Evolutionary conservation across 495 filamentous ascomycete species (phyloP).

Genomic region (Penicillium salamii): DNA sequence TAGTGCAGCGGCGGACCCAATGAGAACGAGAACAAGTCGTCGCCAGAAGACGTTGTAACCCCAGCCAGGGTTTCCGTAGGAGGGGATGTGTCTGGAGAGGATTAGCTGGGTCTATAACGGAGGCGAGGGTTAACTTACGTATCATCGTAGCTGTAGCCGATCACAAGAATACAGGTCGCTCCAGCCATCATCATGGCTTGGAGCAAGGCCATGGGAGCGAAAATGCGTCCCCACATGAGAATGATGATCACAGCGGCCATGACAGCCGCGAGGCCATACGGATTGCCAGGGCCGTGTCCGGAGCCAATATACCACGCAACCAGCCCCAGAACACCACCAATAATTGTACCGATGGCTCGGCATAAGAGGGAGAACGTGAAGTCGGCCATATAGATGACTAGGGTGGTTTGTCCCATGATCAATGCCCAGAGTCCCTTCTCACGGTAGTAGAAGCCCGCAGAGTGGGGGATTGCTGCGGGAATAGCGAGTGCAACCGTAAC

Average conservation of each 20-base stretch:
- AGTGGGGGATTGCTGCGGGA: constrained; percentile 34
- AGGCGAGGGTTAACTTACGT: constrained; percentile 25
- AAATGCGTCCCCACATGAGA: constrained; percentile 39
- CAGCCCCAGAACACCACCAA: constrained; percentile 39
- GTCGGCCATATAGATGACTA: constrained; percentile 45
- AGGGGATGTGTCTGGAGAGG: constrained; percentile 27
- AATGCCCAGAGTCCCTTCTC: constrained; percentile 46
- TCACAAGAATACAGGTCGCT: constrained; percentile 40
- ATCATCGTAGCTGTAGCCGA: constrained; percentile 40
- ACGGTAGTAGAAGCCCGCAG: constrained; percentile 44
- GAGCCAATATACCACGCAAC: constrained; percentile 49
- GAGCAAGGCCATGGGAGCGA: constrained; percentile 27
- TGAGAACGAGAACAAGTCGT: constrained; percentile 39
- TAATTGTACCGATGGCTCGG: constrained; percentile 32
- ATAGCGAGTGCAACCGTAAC: constrained; percentile 43
- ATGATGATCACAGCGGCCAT: constrained; percentile 32
- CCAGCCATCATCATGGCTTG: constrained; percentile 36
- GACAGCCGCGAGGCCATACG: constrained; percentile 38
- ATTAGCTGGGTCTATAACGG: not conserved
- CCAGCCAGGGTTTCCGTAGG: constrained; percentile 41
- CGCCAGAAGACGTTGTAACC: constrained; percentile 48
- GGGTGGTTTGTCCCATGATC: constrained; percentile 44
- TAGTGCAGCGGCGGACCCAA: constrained; percentile 36
- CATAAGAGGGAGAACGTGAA: constrained; percentile 38
- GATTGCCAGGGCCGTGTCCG: constrained; percentile 38